Conservation (phyloP, 371 early-diverging fungal species). For the Haplosporangium sp. region DNA sequence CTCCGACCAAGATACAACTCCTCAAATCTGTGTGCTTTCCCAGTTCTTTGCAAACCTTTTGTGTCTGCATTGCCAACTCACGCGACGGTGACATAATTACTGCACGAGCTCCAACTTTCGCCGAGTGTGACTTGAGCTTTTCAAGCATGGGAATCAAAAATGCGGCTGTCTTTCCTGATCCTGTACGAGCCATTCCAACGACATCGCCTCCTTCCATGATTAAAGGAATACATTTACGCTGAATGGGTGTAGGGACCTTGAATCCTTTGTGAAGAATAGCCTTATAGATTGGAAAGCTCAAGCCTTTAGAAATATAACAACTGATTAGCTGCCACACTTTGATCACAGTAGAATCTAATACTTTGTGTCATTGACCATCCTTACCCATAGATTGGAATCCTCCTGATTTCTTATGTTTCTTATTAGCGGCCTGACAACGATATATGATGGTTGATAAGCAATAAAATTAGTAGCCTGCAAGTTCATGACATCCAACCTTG, state of each 20-base stretch:
- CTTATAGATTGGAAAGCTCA: slow-evolving; percentile 83
- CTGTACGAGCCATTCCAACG: slow-evolving; percentile 98
- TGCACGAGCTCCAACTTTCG: slow-evolving; percentile 89
- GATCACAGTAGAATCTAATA: not conserved
- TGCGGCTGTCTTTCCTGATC: slow-evolving; percentile 98
- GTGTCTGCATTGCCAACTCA: slow-evolving; percentile 97
- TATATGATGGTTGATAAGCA: too few relatives aligned
- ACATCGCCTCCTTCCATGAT: slow-evolving; percentile 94
- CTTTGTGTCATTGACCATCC: not conserved
- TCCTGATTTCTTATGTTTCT: slow-evolving; percentile 93
- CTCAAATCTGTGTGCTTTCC: slow-evolving; percentile 93
- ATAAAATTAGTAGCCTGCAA: too few relatives aligned
- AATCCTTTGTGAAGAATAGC: slow-evolving; percentile 93
- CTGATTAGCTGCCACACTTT: not conserved
- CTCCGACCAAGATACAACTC: slow-evolving; percentile 93
- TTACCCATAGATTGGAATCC: slow-evolving; percentile 98
- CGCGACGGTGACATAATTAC: slow-evolving; percentile 93
- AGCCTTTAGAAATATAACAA: slow-evolving; percentile 57
- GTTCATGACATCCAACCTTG: not conserved
- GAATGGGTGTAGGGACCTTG: slow-evolving; percentile 99
- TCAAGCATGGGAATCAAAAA: slow-evolving; percentile 97
- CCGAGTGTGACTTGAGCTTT: slow-evolving; percentile 87
- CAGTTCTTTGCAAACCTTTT: slow-evolving; percentile 91
- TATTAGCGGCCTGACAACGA: slow-evolving; percentile 70
- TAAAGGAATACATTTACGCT: slow-evolving; percentile 95